These are phyloP conservation scores for Rhynchosporium graminicola DNA, from an alignment of 2,329 filamentous ascomycete genomes.

Conservation along the genomic window DNA sequence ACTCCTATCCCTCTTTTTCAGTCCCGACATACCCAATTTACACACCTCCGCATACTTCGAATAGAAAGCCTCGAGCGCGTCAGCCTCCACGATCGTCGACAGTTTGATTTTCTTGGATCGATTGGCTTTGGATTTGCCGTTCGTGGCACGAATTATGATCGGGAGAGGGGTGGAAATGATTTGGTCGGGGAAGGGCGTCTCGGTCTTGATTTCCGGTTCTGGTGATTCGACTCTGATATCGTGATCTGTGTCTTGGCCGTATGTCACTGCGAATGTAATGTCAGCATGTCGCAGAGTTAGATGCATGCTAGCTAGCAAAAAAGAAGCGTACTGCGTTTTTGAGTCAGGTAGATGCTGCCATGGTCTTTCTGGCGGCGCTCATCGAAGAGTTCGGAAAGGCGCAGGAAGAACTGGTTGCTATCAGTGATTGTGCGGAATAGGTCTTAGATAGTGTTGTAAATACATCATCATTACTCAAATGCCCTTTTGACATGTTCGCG, in stretches of 20 bases:
- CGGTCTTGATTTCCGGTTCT: constrained; percentile 43
- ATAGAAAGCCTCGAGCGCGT: constrained; percentile 80
- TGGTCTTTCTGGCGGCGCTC: constrained; percentile 67
- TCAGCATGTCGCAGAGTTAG: neutral
- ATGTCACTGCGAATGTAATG: constrained; percentile 31
- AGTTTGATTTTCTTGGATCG: constrained; percentile 66
- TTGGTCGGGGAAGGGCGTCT: constrained; percentile 61
- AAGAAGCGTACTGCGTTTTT: constrained; percentile 66
- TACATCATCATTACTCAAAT: constrained; percentile 64
- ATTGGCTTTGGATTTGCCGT: constrained; percentile 64
- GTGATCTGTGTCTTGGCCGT: constrained; percentile 28
- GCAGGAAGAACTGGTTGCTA: constrained; percentile 67
- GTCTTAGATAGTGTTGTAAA: neutral
- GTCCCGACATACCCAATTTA: constrained; percentile 80
- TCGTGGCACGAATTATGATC: constrained; percentile 79
- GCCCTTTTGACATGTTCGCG: constrained; percentile 49
- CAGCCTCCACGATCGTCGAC: constrained; percentile 77
- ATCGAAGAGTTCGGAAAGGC: constrained; percentile 68
- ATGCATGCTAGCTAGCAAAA: neutral
- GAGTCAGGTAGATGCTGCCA: constrained; percentile 72
- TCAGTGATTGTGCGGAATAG: constrained; percentile 23
- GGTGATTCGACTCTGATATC: constrained; percentile 33
- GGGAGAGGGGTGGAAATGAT: constrained; percentile 61
- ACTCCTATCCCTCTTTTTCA: constrained; percentile 93
- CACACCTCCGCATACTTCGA: constrained; percentile 84